phyloP scores from a whole-genome alignment of 345 rosid species.

The Populus ilicifolia region DNA sequence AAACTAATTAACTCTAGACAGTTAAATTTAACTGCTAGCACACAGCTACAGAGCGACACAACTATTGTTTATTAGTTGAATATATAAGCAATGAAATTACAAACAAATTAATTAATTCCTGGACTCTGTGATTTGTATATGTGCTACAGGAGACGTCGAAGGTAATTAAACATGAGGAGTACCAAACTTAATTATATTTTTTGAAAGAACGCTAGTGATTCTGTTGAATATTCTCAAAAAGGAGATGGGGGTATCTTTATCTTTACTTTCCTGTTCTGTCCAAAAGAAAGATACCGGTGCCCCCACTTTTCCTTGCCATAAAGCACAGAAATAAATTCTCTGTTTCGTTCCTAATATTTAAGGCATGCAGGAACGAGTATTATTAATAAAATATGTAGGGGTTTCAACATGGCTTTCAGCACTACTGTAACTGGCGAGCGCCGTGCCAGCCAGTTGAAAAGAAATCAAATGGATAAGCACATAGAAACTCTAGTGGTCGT shows the following conservation, averaged over 20 bases:
- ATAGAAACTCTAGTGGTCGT: constrained; percentile 12
- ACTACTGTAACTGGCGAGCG: neutral
- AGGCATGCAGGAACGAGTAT: neutral
- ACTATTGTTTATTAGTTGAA: too few species aligned
- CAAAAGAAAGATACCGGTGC: neutral
- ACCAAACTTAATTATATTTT: neutral
- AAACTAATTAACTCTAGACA: neutral
- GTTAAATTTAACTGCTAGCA: neutral
- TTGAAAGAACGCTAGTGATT: neutral
- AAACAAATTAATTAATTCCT: too few species aligned
- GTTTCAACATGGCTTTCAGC: neutral
- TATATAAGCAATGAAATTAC: too few species aligned
- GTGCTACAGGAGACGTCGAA: neutral
- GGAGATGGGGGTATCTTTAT: neutral
- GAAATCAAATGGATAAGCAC: constrained; percentile 23
- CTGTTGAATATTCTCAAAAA: neutral
- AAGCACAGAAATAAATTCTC: neutral
- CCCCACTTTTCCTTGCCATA: neutral
- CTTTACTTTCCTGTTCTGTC: neutral
- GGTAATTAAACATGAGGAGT: neutral
- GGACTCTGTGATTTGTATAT: neutral
- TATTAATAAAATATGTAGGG: neutral
- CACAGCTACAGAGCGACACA: too few species aligned
- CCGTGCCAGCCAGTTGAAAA: neutral
- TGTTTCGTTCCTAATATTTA: neutral